A percentile compares a stretch with the other conserved stretches of the same genome.
Conservation (phyloP, 345 rosid species). For the Isatis tinctoria region DNA sequence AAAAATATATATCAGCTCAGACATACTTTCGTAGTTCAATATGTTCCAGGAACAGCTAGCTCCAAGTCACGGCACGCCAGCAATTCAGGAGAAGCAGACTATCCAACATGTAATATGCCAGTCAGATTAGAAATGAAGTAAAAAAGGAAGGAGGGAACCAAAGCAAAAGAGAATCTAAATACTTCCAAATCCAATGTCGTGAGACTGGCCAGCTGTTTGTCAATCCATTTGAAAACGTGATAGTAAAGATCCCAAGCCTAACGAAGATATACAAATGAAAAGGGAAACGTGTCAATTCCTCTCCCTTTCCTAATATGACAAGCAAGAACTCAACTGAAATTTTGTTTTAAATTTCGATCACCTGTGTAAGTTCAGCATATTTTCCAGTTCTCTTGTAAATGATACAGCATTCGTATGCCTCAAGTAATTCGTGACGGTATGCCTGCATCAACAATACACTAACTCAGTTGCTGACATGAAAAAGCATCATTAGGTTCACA, state of each 20-base stretch:
- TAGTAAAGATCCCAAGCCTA: conserved; percentile 99
- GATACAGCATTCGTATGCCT: conserved; percentile 92
- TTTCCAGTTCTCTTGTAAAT: conserved; percentile 80
- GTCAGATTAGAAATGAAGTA: conserved; percentile 3
- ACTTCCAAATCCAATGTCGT: conserved; percentile 92
- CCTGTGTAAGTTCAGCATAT: conserved; percentile 99
- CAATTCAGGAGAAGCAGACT: conserved; percentile 98
- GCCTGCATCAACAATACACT: conserved; percentile 53
- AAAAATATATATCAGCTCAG: conserved; percentile 13
- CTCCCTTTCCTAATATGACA: background rate
- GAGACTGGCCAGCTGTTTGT: conserved; percentile 89
- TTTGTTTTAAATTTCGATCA: conserved; percentile 18
- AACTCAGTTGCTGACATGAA: conserved; percentile 9
- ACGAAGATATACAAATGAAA: conserved; percentile 24
- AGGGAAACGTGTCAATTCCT: conserved; percentile 12
- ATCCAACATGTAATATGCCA: conserved; percentile 22
- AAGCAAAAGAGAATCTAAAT: conserved; percentile 30
- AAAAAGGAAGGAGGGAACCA: conserved; percentile 6
- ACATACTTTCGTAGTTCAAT: conserved; percentile 9
- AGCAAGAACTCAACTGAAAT: conserved; percentile 3
- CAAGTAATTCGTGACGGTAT: conserved; percentile 76
- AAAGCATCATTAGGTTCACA: conserved; percentile 5
- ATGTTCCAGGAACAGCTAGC: conserved; percentile 93
- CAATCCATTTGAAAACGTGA: conserved; percentile 92
- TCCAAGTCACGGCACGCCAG: conserved; percentile 78